Conservation (phyloP, 345 rosid genomes). For the Alliaria petiolata region DNA sequence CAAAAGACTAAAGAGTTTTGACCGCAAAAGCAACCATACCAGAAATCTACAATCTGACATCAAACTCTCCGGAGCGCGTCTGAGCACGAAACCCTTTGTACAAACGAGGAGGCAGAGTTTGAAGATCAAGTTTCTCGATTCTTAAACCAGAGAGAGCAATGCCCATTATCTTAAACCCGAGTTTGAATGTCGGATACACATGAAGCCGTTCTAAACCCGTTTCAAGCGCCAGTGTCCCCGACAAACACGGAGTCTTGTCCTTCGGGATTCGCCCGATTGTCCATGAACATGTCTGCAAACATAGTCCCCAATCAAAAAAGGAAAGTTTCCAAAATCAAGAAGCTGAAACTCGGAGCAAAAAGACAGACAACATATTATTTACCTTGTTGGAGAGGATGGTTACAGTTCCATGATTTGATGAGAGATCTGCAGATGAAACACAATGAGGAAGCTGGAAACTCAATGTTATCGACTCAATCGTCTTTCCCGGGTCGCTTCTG, state of each 20-base stretch:
- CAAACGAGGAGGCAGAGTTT: conserved; percentile 59
- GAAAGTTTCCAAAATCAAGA: background rate
- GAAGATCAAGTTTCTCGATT: conserved; percentile 70
- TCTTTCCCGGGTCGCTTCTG: conserved; percentile 79
- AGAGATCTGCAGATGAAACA: conserved; percentile 72
- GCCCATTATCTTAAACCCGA: conserved; percentile 84
- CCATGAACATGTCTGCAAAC: conserved; percentile 75
- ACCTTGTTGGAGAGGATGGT: conserved; percentile 81
- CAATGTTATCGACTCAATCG: conserved; percentile 67
- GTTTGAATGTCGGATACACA: conserved; percentile 72
- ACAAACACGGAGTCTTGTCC: conserved; percentile 77
- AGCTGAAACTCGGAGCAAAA: background rate
- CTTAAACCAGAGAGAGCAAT: conserved; percentile 83
- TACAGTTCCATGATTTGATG: conserved; percentile 85
- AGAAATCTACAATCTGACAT: conserved; percentile 61
- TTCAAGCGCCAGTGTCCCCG: conserved; percentile 62
- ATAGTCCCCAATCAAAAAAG: background rate
- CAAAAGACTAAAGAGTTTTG: background rate
- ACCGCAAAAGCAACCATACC: too few relatives aligned
- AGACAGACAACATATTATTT: conserved; percentile 1
- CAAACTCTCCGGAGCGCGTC: conserved; percentile 75
- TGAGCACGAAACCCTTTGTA: conserved; percentile 91
- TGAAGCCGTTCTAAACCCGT: conserved; percentile 63
- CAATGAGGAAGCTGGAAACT: conserved; percentile 80
- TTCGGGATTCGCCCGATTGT: conserved; percentile 80